Evolutionary conservation across 257 asterid genomes (phyloP).

Genomic region (Solanum clarkiae): DNA sequence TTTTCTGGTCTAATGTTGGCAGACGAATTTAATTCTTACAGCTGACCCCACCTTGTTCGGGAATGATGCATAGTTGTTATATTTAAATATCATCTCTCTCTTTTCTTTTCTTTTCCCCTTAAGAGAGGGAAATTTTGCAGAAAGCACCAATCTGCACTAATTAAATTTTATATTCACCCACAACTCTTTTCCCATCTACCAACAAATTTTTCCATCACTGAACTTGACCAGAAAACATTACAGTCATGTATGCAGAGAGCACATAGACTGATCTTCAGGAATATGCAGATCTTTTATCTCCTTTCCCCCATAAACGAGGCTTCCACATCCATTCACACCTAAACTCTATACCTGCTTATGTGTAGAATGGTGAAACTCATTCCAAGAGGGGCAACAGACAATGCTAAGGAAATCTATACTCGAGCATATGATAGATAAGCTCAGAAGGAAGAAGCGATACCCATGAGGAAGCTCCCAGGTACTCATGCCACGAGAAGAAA

Average conservation of each 20-base stretch:
- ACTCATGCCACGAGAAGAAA: constrained; percentile 99
- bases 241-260: background rate
- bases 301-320: background rate
- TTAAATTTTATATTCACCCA: background rate
- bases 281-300: background rate
- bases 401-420: background rate
- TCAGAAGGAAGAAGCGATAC: constrained; percentile 26
- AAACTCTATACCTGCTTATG: background rate
- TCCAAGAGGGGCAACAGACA: background rate
- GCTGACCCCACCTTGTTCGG: background rate
- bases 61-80: background rate
- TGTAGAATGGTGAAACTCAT: background rate
- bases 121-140: background rate
- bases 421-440: background rate
- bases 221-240: background rate
- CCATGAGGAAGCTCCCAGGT: constrained; percentile 99
- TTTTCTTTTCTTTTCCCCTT: background rate
- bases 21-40: background rate
- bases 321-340: background rate
- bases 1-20: background rate
- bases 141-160: background rate
- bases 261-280: background rate
- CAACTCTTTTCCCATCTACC: background rate
- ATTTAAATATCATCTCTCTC: background rate
- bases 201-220: background rate